Conservation (phyloP, 2,329 filamentous ascomycete genomes). For the Penicillium sp. region DNA sequence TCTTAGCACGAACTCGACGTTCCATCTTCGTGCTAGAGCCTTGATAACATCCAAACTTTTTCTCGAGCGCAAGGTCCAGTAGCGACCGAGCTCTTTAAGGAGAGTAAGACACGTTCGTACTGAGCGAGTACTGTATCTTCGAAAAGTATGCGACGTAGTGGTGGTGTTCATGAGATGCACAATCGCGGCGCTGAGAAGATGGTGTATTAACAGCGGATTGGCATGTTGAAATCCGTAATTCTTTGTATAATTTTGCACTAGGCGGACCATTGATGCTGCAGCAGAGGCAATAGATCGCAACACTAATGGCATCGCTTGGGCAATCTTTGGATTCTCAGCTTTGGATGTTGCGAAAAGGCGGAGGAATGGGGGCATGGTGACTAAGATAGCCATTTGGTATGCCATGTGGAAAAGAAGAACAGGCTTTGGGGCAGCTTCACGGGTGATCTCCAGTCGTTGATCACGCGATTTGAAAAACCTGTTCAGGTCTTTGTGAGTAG, state of each 20-base stretch:
- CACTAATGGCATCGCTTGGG: constrained; percentile 1
- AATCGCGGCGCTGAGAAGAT: constrained; percentile 5
- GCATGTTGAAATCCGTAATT: constrained; percentile 1
- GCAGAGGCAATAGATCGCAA: constrained; percentile 5
- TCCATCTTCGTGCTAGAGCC: not conserved
- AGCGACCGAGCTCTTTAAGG: not conserved
- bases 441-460: not conserved
- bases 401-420: constrained; percentile 7
- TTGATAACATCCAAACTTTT: not conserved
- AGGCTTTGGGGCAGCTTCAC: not conserved
- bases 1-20: not conserved
- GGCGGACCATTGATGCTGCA: constrained; percentile 5
- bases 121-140: constrained; percentile 4
- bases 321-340: not conserved
- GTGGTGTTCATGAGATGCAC: constrained; percentile 8
- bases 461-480: not conserved
- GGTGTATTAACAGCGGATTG: constrained; percentile 8
- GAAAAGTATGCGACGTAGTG: not conserved
- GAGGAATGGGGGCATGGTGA: constrained; percentile 8
- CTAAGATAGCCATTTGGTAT: constrained; percentile 7
- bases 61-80: not conserved
- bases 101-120: not conserved
- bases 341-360: not conserved
- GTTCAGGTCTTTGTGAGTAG: not conserved
- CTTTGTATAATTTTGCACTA: constrained; percentile 1